Base-by-base conservation (phyloP, 768 basidiomycete species). In the Suillus paluster region DNA sequence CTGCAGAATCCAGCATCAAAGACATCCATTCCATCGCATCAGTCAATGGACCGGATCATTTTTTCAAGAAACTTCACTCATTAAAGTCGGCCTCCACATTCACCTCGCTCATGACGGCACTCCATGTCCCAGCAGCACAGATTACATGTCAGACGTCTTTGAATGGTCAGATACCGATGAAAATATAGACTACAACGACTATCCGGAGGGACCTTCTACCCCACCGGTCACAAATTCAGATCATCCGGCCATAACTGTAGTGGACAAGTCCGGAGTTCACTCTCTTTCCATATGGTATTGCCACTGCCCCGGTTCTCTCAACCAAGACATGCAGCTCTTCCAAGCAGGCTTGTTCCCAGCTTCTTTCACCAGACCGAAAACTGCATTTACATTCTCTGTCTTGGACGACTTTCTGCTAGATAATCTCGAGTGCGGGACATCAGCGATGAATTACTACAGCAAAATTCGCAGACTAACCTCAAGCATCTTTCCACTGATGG, bases 131-230 rank as follows among this genome's bases (percentile, higher is more conserved):
- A 30, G 27, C 48, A 50, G 46, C 46, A 48, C 27, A 8, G 27
- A 50, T 19, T 50, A 50, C 17, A 10, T 17, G 30, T 50, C 48
- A 19, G 48, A 50, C 17, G 4, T 50, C 17, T 30, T 50, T 50
- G 17, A 50, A 50, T 50, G 27, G 48, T 50, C 48, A 50, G 48
- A 50, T 30, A 50, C 48, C 5, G 27, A 50, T 30, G 48, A 50
- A 19, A 30, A 50, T 50, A 30, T 50, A n/a, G 17, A 50, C n/a
- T n/a, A n/a, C n/a, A n/a, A n/a, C 10, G 10, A 50, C 11, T 50
- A 50, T 50, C 48, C 4, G 1, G 48, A 50, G 48, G 48, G 27
- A 27, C 17, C 48, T 30, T 50, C 17, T 17, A 30, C 30, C 30
- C 27, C 27, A 50, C 48, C 17, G 10, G 10, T 50, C 19, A 50